Evolutionary conservation across 768 basidiomycete genomes (phyloP).

Genomic region (Hericium coralloides): DNA sequence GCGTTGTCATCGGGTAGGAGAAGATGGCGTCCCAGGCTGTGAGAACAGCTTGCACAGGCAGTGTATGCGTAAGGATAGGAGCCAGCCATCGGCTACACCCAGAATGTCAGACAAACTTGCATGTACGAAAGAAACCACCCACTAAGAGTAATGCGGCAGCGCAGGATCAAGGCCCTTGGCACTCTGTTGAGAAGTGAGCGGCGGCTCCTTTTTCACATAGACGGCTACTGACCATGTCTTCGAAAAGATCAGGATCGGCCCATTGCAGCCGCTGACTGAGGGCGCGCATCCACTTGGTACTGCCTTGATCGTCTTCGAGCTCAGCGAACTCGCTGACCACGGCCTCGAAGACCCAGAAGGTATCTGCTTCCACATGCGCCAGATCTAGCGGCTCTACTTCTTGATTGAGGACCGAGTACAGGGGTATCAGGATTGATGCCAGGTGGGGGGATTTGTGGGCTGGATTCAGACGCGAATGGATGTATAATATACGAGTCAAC

Average conservation of each 20-base stretch:
- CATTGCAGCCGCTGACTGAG: slow-evolving; percentile 50
- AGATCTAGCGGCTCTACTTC: slow-evolving; percentile 55
- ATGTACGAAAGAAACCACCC: slow-evolving; percentile 19
- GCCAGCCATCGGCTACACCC: slow-evolving; percentile 61
- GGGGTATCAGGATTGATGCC: slow-evolving; percentile 58
- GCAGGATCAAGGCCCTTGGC: slow-evolving; percentile 58
- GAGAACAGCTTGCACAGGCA: slow-evolving; percentile 54
- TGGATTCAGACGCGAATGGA: slow-evolving; percentile 66
- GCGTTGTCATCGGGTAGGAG: slow-evolving; percentile 44
- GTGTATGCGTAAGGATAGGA: slow-evolving; percentile 59
- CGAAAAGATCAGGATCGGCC: slow-evolving; percentile 56
- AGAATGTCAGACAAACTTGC: not conserved
- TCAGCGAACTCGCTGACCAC: slow-evolving; percentile 67
- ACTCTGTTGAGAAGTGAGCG: slow-evolving; percentile 30
- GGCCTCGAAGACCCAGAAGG: slow-evolving; percentile 76
- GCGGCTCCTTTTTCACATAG: not conserved
- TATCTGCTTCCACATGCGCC: slow-evolving; percentile 67
- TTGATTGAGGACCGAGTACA: slow-evolving; percentile 53
- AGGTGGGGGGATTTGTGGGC: slow-evolving; percentile 60
- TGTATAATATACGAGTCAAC: slow-evolving; percentile 59
- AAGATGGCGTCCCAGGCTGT: slow-evolving; percentile 68
- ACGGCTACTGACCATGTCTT: slow-evolving; percentile 41
- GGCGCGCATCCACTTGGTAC: slow-evolving; percentile 51
- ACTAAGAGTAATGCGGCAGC: slow-evolving; percentile 78
- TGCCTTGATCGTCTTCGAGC: slow-evolving; percentile 60